Conservation (phyloP, 495 filamentous ascomycete species). For the Bacidia rubella region DNA sequence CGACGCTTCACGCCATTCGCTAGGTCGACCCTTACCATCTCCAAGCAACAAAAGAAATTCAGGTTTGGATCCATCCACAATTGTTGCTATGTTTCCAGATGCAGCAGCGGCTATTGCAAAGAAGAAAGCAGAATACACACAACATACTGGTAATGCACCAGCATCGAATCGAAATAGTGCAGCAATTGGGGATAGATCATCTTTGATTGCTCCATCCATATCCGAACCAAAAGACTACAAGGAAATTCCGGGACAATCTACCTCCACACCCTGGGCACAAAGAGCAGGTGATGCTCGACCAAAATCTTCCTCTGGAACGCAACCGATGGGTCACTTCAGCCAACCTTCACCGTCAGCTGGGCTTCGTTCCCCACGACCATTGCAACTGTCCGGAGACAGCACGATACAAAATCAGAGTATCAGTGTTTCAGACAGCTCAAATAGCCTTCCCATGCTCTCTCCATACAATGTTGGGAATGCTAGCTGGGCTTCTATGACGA, state of each 20-base stretch:
- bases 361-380: constrained; percentile 66
- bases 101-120: constrained; percentile 94
- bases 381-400: constrained; percentile 45
- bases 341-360: constrained; percentile 68
- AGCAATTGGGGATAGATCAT: constrained; percentile 66
- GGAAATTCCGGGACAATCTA: constrained; percentile 44
- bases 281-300: constrained; percentile 51
- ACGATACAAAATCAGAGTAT: constrained; percentile 76
- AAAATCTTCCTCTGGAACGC: constrained; percentile 78
- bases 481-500: constrained; percentile 97
- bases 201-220: constrained; percentile 66
- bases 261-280: constrained; percentile 67
- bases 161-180: constrained; percentile 89
- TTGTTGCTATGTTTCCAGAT: constrained; percentile 98
- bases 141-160: constrained; percentile 80
- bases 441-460: constrained; percentile 72
- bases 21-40: constrained; percentile 66
- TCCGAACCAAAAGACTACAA: constrained; percentile 47
- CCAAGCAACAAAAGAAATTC: constrained; percentile 78
- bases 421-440: constrained; percentile 53
- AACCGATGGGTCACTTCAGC: constrained; percentile 94
- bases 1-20: constrained; percentile 73
- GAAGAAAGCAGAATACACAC: constrained; percentile 92
- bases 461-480: constrained; percentile 73
- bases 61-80: constrained; percentile 79